phyloP scores from a whole-genome alignment of 352 stramenopile species.

The Pelagophyceae sp. region DNA sequence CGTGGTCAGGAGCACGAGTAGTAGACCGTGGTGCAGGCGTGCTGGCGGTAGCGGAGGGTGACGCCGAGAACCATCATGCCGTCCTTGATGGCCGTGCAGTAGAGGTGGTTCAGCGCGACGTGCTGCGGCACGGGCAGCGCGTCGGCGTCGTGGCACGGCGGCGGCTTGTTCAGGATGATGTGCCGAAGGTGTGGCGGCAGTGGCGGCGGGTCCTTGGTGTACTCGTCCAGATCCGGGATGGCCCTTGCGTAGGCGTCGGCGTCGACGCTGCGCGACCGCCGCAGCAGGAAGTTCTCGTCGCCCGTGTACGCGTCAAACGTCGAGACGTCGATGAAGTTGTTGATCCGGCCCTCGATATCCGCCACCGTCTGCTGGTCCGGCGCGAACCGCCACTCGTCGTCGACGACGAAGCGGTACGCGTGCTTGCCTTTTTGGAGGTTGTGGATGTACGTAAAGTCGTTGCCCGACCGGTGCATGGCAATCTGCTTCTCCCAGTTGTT shows the following conservation, averaged over 20 bases:
- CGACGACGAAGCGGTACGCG: slow-evolving; percentile 99
- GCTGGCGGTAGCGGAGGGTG: slow-evolving; percentile 92
- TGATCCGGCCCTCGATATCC: slow-evolving; percentile 96
- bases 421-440: slow-evolving; percentile 93
- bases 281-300: slow-evolving; percentile 52
- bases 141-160: slow-evolving; percentile 82
- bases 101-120: slow-evolving; percentile 98
- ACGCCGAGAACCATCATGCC: slow-evolving; percentile 99
- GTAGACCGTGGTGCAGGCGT: slow-evolving; percentile 96
- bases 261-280: slow-evolving; percentile 34
- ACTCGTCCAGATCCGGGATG: slow-evolving; percentile 96
- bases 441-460: slow-evolving; percentile 99
- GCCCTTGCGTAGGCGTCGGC: slow-evolving; percentile 86
- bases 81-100: slow-evolving; percentile 89
- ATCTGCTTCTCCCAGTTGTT: slow-evolving; percentile 97
- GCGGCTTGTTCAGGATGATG: slow-evolving; percentile 99
- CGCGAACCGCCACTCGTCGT: slow-evolving; percentile 93
- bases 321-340: slow-evolving; percentile 99
- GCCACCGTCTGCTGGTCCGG: slow-evolving; percentile 87
- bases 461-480: slow-evolving; percentile 96
- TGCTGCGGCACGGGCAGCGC: slow-evolving; percentile 92
- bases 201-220: slow-evolving; percentile 96
- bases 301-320: slow-evolving; percentile 83
- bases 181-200: slow-evolving; percentile 94
- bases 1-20: slow-evolving; percentile 58